Conservation (phyloP, 2,329 filamentous ascomycete genomes). For the Tothia fuscella region DNA sequence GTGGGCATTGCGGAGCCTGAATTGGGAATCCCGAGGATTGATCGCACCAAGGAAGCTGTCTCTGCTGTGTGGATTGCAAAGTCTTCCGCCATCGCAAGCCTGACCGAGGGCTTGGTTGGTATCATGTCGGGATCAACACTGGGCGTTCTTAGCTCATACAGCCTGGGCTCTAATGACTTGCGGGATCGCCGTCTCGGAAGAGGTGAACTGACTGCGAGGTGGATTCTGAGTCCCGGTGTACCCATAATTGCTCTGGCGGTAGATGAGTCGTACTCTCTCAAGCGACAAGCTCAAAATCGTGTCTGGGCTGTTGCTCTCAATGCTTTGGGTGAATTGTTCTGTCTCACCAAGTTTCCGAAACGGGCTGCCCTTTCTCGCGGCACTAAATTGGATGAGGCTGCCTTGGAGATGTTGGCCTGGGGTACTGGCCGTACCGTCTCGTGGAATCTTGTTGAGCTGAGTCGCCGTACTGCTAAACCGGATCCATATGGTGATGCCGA, state of each 20-base stretch:
- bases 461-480: conserved; percentile 56
- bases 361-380: conserved; percentile 24
- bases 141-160: conserved; percentile 72
- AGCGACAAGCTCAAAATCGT: conserved; percentile 56
- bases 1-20: conserved; percentile 49
- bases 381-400: conserved; percentile 40
- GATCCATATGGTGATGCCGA: conserved; percentile 61
- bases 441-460: conserved; percentile 72
- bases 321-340: conserved; percentile 83
- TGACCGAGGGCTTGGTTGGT: conserved; percentile 67
- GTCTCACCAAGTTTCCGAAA: conserved; percentile 59
- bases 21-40: conserved; percentile 65
- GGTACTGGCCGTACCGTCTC: conserved; percentile 62
- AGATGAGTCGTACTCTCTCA: conserved; percentile 68
- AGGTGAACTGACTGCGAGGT: conserved; percentile 75
- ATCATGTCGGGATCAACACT: conserved; percentile 75
- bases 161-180: conserved; percentile 50
- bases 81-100: conserved; percentile 54
- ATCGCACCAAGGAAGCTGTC: conserved; percentile 56
- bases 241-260: conserved; percentile 76
- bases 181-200: conserved; percentile 52
- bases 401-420: conserved; percentile 59
- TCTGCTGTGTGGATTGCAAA: conserved; percentile 87
- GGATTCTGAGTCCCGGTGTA: conserved; percentile 84
- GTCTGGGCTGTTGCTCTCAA: conserved; percentile 93